Evolutionary conservation across 2,329 filamentous ascomycete genomes (phyloP), one percentile per base, ranked within the genome.

Genomic region (Plenodomus biglobosus): DNA sequence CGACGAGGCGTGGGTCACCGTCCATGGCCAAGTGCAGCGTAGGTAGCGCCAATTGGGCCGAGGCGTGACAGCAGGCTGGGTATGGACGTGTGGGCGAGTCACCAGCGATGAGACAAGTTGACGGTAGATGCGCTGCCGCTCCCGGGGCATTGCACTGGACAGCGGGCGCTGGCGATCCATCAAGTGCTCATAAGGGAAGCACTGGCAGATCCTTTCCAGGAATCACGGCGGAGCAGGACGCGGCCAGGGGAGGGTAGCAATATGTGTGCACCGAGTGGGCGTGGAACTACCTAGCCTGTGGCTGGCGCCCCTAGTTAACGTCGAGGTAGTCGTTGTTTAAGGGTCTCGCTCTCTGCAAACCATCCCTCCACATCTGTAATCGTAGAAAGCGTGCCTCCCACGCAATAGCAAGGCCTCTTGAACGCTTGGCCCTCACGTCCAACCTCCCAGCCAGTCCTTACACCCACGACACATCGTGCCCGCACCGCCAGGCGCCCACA

Each of bases 1-100:
- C 43, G 52, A 53, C 50, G 44, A 42, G 55, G 38, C 47, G 54
- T 54, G 58, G 58, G 48, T 45, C 56, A 40, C 38, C 27, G 50
- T 40, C 46, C 46, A 46, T 20, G 35, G 16, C 35, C 19, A n/a
- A n/a, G n/a, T n/a, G 15, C 27, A 11, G 3, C 15, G 4, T 4
- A 58, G 50, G 52, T 48, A 47, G 48, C 53, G 54, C 51, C 51
- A 46, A 44, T 50, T 50, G 44, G 50, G 43, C 40, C 40, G 54
- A 56, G 49, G 52, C 45, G 53, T 40, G 24, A 41, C 42, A 48
- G 45, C 39, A 36, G 47, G 52, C 54, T 56, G 50, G 39, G 37
- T 24, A 42, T 18, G n/a, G n/a, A n/a, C 30, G 40, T 21, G 36
- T 13, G 34, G 15, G 22, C 4, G 24, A 46, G 38, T 5, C 39